Base-by-base conservation (phyloP, 257 asterid species). In the Mentha longifolia region DNA sequence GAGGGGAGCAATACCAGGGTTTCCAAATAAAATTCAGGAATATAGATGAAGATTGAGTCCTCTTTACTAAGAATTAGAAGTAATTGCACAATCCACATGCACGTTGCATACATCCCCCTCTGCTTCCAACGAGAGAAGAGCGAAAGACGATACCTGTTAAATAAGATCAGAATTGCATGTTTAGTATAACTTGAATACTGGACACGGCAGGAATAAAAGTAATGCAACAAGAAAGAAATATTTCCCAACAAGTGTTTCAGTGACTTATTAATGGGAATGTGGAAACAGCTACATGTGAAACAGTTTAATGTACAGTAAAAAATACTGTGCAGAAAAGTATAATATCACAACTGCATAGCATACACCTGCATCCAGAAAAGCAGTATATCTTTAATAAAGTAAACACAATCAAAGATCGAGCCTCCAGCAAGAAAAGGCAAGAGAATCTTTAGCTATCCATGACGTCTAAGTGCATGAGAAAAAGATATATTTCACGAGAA, bases 31-130 rank as follows among this genome's bases (percentile, higher is more conserved):
- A 86, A 93, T 76, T 93, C 98, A 73, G 98, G 97, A 79, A 89
- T 47, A 54, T 89, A 93, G 79, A 79, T 58, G 79, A 93, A 93
- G 76, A 89, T 64, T 0, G 88, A 78, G 57, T 91, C 96, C 80
- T 79, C 75, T 86, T 85, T 89, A 94, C 98, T 93, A 78, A 91
- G 87, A 79, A 86, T 86, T 25, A 93, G 83, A 81, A 93, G 95
- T 76, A 93, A 79, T 70, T 93, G 98, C 43, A 89, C 97, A 72
- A 89, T 83, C 97, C 97, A 93, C 95, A 91, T 84, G 91, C 98
- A 93, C 3, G 89, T 59, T 6, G 96, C 97, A 57, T 91, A 93
- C 89, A 91, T 85, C 68, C 97, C 98, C 83, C 97, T 89, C 83
- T 87, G 98, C 85, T 91, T 93, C 97, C 97, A 93, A 69, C 86